Evolutionary conservation across 805 yeast species (phyloP).

Genomic region (Wickerhamiella bombiphila): DNA sequence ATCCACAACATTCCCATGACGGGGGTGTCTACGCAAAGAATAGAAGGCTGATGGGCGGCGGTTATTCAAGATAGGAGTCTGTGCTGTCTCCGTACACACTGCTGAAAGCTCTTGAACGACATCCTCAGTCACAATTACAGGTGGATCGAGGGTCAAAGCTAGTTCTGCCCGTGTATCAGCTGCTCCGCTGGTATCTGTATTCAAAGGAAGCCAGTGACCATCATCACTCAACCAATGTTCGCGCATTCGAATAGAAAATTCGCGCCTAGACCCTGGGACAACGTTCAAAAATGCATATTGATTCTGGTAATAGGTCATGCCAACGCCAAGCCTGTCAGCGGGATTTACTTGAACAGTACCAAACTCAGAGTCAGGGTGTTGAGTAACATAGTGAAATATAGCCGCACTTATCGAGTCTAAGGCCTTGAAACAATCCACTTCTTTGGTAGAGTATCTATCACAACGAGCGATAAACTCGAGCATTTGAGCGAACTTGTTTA

Average conservation of each 20-base stretch:
- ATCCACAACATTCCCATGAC: conserved; percentile 5
- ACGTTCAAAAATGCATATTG: conserved; percentile 16
- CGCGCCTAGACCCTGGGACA: conserved; percentile 13
- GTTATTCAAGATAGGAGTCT: conserved; percentile 8
- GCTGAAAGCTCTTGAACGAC: conserved; percentile 1
- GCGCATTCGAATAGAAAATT: conserved; percentile 9
- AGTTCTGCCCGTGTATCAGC: conserved; percentile 21
- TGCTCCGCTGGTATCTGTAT: conserved; percentile 2
- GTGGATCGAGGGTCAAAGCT: conserved; percentile 24
- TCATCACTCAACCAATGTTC: conserved; percentile 11
- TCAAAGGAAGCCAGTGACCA: conserved; percentile 15
- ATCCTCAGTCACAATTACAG: conserved; percentile 18
- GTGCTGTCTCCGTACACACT: neutral
- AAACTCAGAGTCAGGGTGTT: conserved; percentile 9
- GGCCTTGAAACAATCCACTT: conserved; percentile 24
- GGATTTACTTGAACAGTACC: conserved; percentile 24
- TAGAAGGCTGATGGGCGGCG: conserved; percentile 6
- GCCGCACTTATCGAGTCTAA: conserved; percentile 23
- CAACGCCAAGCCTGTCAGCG: conserved; percentile 20
- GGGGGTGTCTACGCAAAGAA: conserved; percentile 11
- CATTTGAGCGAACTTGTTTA: conserved; percentile 22
- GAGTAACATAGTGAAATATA: conserved; percentile 11
- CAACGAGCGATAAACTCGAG: conserved; percentile 23
- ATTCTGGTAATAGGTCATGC: conserved; percentile 21
- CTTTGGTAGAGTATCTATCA: conserved; percentile 23